A percentile compares a stretch with the other conserved stretches of the same genome.
Conservation (phyloP, 352 stramenopile genomes). For the Globisporangium spinosum region DNA sequence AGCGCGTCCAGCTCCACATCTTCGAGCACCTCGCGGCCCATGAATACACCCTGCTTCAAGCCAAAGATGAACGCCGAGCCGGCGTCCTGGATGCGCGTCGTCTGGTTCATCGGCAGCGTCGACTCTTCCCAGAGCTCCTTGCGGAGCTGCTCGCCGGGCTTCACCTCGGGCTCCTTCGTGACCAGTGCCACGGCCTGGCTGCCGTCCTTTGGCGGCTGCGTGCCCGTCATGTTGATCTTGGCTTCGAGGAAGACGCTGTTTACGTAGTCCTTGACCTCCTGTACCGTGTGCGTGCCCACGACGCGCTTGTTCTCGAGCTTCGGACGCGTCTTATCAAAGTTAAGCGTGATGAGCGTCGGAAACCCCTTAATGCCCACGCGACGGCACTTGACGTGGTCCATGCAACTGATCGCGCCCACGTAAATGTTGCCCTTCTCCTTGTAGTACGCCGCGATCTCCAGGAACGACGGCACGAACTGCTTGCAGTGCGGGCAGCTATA, state of each 20-base stretch:
- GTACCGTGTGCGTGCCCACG: slow-evolving; percentile 72
- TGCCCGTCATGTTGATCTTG: slow-evolving; percentile 67
- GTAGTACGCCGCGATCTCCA: slow-evolving; percentile 68
- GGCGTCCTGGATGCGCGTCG: slow-evolving; percentile 70
- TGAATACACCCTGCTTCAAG: slow-evolving; percentile 73
- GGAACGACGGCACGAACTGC: slow-evolving; percentile 63
- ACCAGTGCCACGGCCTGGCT: neutral
- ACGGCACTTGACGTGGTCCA: slow-evolving; percentile 84
- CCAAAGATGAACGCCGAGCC: slow-evolving; percentile 79
- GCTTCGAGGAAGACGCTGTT: slow-evolving; percentile 54
- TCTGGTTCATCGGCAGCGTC: slow-evolving; percentile 68
- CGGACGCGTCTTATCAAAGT: slow-evolving; percentile 71
- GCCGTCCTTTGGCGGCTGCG: slow-evolving; percentile 31
- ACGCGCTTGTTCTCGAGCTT: slow-evolving; percentile 67
- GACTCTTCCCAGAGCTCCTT: slow-evolving; percentile 74
- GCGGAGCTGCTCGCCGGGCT: slow-evolving; percentile 36
- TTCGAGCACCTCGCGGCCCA: slow-evolving; percentile 69
- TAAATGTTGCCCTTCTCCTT: slow-evolving; percentile 65
- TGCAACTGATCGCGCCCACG: slow-evolving; percentile 77
- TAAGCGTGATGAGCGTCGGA: slow-evolving; percentile 71
- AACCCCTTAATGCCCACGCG: slow-evolving; percentile 78
- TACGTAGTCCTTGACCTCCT: slow-evolving; percentile 76
- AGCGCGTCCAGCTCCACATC: slow-evolving; percentile 74
- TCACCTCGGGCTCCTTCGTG: slow-evolving; percentile 9
- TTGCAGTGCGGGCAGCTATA: slow-evolving; percentile 79